Conservation (phyloP, 768 basidiomycete species). For the Hygrophorus russula region DNA sequence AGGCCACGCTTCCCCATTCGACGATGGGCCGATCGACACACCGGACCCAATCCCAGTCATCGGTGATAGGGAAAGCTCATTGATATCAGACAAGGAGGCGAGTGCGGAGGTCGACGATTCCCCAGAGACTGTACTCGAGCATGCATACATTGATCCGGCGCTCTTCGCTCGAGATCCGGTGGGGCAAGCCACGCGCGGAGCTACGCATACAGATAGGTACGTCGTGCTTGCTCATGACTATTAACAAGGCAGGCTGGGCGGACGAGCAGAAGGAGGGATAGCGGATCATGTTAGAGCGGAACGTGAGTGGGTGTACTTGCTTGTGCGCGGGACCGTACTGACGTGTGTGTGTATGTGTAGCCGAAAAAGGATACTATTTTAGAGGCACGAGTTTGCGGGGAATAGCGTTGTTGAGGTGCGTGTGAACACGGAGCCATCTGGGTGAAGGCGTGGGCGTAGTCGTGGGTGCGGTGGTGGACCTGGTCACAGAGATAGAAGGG, state of each 20-base stretch:
- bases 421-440: conserved; percentile 7
- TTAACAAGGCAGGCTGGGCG: conserved; percentile 39
- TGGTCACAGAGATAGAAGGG: too few relatives aligned
- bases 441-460: conserved; percentile 19
- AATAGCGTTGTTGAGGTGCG: conserved; percentile 26
- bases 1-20: conserved; percentile 24
- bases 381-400: conserved; percentile 69
- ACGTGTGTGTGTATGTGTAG: conserved; percentile 19
- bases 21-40: conserved; percentile 42
- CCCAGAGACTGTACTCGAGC: conserved; percentile 59
- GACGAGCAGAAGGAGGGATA: conserved; percentile 92
- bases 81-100: conserved; percentile 22
- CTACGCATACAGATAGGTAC: conserved; percentile 60
- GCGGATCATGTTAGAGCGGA: conserved; percentile 80
- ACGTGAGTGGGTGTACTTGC: conserved; percentile 51
- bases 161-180: conserved; percentile 70
- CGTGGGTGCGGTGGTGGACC: conserved; percentile 27
- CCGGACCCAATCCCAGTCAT: conserved; percentile 30
- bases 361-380: conserved; percentile 67
- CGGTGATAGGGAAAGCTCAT: conserved; percentile 40
- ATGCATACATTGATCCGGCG: conserved; percentile 68
- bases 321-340: too few relatives aligned
- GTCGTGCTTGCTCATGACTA: conserved; percentile 4
- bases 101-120: conserved; percentile 25
- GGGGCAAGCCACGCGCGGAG: conserved; percentile 54